These are phyloP conservation scores for Theobroma cacao DNA, from an alignment of 345 rosid genomes.

Conservation along the genomic window DNA sequence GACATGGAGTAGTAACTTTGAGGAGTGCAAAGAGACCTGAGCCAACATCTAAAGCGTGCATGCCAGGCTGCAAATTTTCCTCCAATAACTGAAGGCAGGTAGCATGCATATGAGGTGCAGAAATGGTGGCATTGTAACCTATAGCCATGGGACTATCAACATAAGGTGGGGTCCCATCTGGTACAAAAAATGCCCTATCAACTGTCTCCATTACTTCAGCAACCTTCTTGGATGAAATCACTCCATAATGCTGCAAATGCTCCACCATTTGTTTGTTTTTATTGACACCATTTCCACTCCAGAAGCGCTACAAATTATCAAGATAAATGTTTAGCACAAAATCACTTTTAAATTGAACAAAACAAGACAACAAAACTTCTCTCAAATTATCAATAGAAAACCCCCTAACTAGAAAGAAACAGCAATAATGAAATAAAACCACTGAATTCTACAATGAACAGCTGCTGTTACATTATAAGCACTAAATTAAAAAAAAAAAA, in stretches of 20 bases:
- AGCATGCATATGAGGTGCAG: conserved; percentile 99
- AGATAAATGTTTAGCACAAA: conserved; percentile 6
- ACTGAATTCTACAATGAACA: background rate
- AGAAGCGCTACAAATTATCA: conserved; percentile 39
- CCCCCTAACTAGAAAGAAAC: background rate
- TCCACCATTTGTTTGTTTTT: conserved; percentile 76
- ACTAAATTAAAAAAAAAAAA: background rate
- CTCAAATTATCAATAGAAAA: background rate
- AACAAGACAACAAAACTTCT: background rate
- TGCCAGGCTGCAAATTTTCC: conserved; percentile 82
- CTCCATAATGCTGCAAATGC: conserved; percentile 57
- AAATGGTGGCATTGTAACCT: conserved; percentile 95
- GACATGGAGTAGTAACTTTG: background rate
- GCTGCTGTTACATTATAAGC: background rate
- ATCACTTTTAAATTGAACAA: background rate
- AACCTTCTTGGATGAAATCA: conserved; percentile 59
- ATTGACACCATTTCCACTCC: conserved; percentile 43
- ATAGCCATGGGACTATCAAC: conserved; percentile 80
- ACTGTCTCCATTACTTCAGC: conserved; percentile 82
- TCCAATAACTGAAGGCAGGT: conserved; percentile 83
- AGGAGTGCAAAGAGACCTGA: conserved; percentile 54
- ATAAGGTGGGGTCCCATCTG: conserved; percentile 66
- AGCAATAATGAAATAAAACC: background rate
- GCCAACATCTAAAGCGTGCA: conserved; percentile 93
- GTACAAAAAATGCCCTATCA: conserved; percentile 85